Base-by-base conservation (phyloP, 176 grass and related monocot species). In the Raddia distichophylla region DNA sequence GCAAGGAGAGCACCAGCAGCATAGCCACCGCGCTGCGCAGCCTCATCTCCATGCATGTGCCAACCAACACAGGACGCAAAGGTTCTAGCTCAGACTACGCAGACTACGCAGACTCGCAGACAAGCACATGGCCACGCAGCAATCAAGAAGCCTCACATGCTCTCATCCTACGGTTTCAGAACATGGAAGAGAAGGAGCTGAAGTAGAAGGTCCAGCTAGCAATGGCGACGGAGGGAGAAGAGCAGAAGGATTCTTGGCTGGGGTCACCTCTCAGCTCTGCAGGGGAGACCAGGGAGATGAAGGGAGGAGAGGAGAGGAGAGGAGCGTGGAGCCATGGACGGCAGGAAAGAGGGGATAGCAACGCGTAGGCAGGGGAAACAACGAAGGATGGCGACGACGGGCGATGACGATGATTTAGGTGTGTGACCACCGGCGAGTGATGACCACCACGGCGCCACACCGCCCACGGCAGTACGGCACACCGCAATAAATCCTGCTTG, bases 41-140 rank as follows among this genome's bases (percentile, higher is more conserved):
- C 59, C 16, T 86, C 53, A 18, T 18, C 64, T 57, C 73, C 78
- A 85, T 85, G 77, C 37, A 40, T 40, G 37, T 2, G 37, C 37
- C 3, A 56, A 20, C 3, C 34, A 32, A 74, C 35, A 12, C 53
- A 59, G 68, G 6, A 16, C 5, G 66, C 19, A 8, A 40, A 5
- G 27, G 27, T 27, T 27, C 27, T 27, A 27, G 27, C 27, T 27
- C 27, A 27, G 27, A 27, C 27, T 27, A 27, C 27, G 27, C n/a
- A n/a, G n/a, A n/a, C n/a, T 27, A 40, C 37, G 37, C 37, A 40
- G 27, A 1, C 0, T 45, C 19, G 2, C 40, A 32, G 9, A 27
- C 7, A 42, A 68, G 15, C 43, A 13, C 44, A 1, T 16, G 34
- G n/a, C 18, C 14, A 54, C 37, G 27, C 27, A 10, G 10, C 55